Conservation (phyloP, 2,329 filamentous ascomycete species). For the Exophiala sp. region DNA sequence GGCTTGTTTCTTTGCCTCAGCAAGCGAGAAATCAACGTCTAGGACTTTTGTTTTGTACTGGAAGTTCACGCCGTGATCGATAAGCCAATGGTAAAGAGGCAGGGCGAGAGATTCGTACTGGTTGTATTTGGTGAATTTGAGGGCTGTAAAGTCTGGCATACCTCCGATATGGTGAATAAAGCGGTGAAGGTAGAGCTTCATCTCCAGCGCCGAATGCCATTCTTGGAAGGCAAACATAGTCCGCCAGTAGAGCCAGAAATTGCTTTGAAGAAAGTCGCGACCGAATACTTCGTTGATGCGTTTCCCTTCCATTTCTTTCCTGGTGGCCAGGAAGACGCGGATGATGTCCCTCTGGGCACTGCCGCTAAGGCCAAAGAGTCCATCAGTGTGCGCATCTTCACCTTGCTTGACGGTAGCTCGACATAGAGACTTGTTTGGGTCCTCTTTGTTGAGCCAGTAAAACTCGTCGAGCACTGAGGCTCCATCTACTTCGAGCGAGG, state of each 20-base stretch:
- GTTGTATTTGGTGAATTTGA: constrained; percentile 30
- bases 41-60: constrained; percentile 29
- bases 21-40: constrained; percentile 28
- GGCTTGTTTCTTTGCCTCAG: constrained; percentile 25
- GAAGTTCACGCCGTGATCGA: constrained; percentile 30
- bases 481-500: constrained; percentile 23
- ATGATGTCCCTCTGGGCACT: constrained; percentile 10
- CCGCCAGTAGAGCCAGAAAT: constrained; percentile 30
- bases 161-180: constrained; percentile 28
- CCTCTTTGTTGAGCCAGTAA: constrained; percentile 19
- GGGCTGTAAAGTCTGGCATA: constrained; percentile 19
- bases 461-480: constrained; percentile 18
- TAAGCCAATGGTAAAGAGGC: constrained; percentile 29
- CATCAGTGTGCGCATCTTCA: constrained; percentile 13
- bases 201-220: constrained; percentile 32
- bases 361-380: constrained; percentile 6
- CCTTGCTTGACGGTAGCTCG: constrained; percentile 10
- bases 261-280: constrained; percentile 28
- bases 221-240: constrained; percentile 32
- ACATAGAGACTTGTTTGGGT: constrained; percentile 12
- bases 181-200: constrained; percentile 28
- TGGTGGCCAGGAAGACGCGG: constrained; percentile 15
- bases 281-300: constrained; percentile 32
- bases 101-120: constrained; percentile 30
- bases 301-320: constrained; percentile 30